Conservation (phyloP, 306 rosid species). For the Fagus sylvatica region DNA sequence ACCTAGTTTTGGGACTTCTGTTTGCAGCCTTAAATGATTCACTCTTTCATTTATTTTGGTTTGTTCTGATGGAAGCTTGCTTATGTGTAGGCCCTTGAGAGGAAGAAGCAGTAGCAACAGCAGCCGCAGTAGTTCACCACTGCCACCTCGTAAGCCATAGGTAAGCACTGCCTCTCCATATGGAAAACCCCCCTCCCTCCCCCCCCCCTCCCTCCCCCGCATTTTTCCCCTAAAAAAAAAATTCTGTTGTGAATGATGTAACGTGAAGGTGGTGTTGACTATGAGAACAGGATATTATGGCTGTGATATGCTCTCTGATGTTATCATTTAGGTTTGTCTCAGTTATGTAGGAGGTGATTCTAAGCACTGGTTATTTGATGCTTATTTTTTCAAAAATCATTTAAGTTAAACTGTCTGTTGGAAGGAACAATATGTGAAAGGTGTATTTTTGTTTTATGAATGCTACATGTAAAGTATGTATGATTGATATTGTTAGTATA, state of each 20-base stretch:
- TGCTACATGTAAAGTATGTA: background rate
- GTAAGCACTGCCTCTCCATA: slow-evolving; percentile 9
- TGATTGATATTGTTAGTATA: background rate
- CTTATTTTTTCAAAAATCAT: background rate
- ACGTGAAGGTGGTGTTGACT: slow-evolving; percentile 14
- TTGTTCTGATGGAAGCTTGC: background rate
- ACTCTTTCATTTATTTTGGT: background rate
- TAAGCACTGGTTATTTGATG: background rate
- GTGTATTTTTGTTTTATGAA: background rate
- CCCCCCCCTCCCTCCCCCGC: background rate
- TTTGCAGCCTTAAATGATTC: background rate
- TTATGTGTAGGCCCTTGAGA: slow-evolving; percentile 66
- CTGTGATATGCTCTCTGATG: slow-evolving; percentile 18
- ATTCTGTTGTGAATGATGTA: slow-evolving; percentile 10
- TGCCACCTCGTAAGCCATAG: slow-evolving; percentile 71
- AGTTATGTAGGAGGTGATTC: no score
- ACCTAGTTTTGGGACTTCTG: background rate
- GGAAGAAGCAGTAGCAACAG: slow-evolving; percentile 88
- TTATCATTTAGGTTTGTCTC: slow-evolving; percentile 7
- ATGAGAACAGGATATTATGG: slow-evolving; percentile 15
- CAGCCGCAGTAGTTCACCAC: slow-evolving; percentile 89
- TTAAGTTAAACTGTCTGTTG: background rate
- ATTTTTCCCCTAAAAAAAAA: background rate
- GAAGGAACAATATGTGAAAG: background rate
- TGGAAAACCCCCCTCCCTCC: background rate